phyloP scores from a whole-genome alignment of 2,329 filamentous ascomycete species.

The Dactylellina parvicollis region DNA sequence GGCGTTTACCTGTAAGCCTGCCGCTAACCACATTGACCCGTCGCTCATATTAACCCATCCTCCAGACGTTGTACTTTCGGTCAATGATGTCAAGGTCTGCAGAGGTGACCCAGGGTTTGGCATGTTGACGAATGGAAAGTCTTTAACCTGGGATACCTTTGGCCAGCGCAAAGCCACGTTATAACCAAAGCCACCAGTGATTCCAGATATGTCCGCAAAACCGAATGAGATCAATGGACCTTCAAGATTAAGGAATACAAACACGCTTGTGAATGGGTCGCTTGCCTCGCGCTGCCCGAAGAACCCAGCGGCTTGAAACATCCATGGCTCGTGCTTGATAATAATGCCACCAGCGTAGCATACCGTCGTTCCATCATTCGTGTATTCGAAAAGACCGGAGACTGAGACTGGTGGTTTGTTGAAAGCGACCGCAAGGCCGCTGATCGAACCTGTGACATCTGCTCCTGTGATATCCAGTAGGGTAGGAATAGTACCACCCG shows the following conservation, averaged over 20 bases:
- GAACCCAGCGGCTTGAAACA: slow-evolving; percentile 62
- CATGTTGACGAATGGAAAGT: slow-evolving; percentile 61
- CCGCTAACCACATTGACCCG: slow-evolving; percentile 61
- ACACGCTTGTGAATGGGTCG: slow-evolving; percentile 59
- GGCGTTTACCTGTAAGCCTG: slow-evolving; percentile 61
- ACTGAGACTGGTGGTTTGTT: slow-evolving; percentile 61
- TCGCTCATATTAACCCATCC: slow-evolving; percentile 60
- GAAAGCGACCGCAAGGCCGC: slow-evolving; percentile 60
- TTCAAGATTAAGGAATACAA: slow-evolving; percentile 61
- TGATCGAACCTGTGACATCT: no score
- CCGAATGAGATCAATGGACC: slow-evolving; percentile 62
- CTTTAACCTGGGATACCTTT: slow-evolving; percentile 55
- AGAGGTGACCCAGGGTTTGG: no score
- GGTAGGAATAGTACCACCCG: neutral
- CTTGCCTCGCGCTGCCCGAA: slow-evolving; percentile 58
- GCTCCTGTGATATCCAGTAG: slow-evolving; percentile 25
- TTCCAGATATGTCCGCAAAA: slow-evolving; percentile 60
- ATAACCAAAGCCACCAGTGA: slow-evolving; percentile 61
- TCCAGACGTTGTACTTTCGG: no score
- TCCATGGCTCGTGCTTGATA: slow-evolving; percentile 60
- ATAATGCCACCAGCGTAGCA: slow-evolving; percentile 62
- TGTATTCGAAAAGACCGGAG: slow-evolving; percentile 60
- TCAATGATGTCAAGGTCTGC: no score
- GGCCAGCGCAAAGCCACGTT: slow-evolving; percentile 61
- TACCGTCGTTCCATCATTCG: slow-evolving; percentile 54